A percentile compares a stretch with the other conserved stretches of the same genome.
Conservation (phyloP, 768 basidiomycete species). For the Xerocomellus intermedius region DNA sequence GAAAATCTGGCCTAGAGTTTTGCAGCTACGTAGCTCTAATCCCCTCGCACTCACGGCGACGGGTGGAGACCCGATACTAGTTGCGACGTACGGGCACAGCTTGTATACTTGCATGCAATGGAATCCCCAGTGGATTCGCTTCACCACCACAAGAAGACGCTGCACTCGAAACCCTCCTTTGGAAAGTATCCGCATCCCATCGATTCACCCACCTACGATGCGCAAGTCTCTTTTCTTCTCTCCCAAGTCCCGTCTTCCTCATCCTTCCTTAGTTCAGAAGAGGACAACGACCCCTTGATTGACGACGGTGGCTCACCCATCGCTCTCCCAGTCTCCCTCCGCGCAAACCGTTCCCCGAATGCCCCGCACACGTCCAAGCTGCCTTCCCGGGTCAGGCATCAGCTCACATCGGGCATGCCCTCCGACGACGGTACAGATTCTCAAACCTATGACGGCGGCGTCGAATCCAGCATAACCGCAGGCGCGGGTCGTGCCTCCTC, state of each 20-base stretch:
- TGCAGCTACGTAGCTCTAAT: too few relatives aligned
- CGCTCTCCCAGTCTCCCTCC: slow-evolving; percentile 38
- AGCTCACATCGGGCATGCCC: slow-evolving; percentile 52
- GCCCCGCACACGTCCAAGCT: slow-evolving; percentile 21
- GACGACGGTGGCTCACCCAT: slow-evolving; percentile 65
- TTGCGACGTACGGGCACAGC: too few relatives aligned
- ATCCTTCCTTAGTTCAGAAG: slow-evolving; percentile 59
- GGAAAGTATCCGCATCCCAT: slow-evolving; percentile 60
- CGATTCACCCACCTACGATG: slow-evolving; percentile 78
- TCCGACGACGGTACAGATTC: slow-evolving; percentile 79
- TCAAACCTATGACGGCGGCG: slow-evolving; percentile 88
- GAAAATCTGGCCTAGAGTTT: too few relatives aligned
- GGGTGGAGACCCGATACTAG: too few relatives aligned
- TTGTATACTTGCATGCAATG: slow-evolving; percentile 3
- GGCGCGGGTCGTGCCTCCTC: slow-evolving; percentile 51
- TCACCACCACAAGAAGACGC: slow-evolving; percentile 34
- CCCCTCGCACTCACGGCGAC: too few relatives aligned
- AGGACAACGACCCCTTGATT: slow-evolving; percentile 84
- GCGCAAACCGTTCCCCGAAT: slow-evolving; percentile 26
- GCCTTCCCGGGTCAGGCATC: slow-evolving; percentile 42
- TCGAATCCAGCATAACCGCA: slow-evolving; percentile 74
- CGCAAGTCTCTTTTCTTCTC: slow-evolving; percentile 38
- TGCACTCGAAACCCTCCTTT: slow-evolving; percentile 59
- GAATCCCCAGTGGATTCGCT: slow-evolving; percentile 22
- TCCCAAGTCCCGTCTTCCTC: slow-evolving; percentile 2